These are phyloP conservation scores for Pyrenopolyporus hunteri DNA, from an alignment of 495 filamentous ascomycete species.

Conservation along the genomic window DNA sequence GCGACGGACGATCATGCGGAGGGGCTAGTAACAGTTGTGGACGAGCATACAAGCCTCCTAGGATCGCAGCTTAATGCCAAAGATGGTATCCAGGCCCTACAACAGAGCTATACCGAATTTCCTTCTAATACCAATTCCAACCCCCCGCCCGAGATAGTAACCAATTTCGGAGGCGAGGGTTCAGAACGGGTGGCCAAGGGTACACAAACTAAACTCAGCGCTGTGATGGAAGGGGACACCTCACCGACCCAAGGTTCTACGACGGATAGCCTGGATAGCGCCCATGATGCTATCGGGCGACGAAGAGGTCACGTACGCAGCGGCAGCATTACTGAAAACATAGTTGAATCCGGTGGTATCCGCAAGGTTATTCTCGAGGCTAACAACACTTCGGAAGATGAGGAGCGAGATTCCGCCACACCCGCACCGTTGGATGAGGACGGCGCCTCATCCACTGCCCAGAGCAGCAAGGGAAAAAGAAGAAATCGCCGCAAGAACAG, in stretches of 20 bases:
- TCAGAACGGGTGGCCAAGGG: slow-evolving; percentile 29
- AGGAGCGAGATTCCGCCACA: slow-evolving; percentile 16
- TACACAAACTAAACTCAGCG: slow-evolving; percentile 27
- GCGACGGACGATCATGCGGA: slow-evolving; percentile 22
- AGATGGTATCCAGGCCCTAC: slow-evolving; percentile 72
- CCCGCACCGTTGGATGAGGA: slow-evolving; percentile 15
- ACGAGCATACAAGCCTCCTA: slow-evolving; percentile 52
- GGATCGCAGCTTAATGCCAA: slow-evolving; percentile 54
- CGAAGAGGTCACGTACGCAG: slow-evolving; percentile 70
- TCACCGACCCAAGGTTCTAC: slow-evolving; percentile 41
- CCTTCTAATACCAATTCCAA: slow-evolving; percentile 47
- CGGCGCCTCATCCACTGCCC: slow-evolving; percentile 11
- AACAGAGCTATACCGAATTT: slow-evolving; percentile 66
- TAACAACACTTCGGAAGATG: slow-evolving; percentile 59
- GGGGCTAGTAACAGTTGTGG: slow-evolving; percentile 31
- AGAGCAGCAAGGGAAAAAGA: slow-evolving; percentile 24
- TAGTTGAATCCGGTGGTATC: slow-evolving; percentile 79
- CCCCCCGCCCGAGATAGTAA: slow-evolving; percentile 39
- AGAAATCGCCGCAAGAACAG: slow-evolving; percentile 34
- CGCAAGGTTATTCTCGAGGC: slow-evolving; percentile 85
- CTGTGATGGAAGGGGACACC: slow-evolving; percentile 7
- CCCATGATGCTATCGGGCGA: slow-evolving; percentile 22
- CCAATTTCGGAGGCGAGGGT: slow-evolving; percentile 31
- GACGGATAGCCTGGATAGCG: slow-evolving; percentile 26
- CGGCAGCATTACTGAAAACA: slow-evolving; percentile 88